phyloP scores from a whole-genome alignment of 176 grass and related monocot genomes.

The Pharus latifolius region DNA sequence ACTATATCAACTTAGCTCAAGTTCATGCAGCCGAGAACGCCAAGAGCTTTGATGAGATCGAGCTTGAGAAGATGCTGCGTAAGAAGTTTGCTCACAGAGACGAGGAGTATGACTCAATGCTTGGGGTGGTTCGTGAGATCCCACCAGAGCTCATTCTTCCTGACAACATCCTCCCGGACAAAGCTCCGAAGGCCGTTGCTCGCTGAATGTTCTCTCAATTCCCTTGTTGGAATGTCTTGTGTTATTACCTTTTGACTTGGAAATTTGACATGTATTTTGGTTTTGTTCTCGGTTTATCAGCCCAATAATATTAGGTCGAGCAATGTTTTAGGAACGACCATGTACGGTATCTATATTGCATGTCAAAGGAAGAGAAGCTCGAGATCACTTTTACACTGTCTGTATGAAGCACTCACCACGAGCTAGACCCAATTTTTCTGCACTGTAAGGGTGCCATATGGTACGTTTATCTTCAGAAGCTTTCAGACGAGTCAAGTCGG shows the following conservation, averaged over 20 bases:
- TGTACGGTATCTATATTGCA: constrained; percentile 17
- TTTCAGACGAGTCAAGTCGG: no score
- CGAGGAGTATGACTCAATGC: constrained; percentile 87
- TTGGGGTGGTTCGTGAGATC: constrained; percentile 71
- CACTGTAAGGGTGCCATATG: no score
- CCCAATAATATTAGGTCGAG: constrained; percentile 81
- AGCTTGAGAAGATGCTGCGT: constrained; percentile 77
- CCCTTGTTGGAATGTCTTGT: background rate
- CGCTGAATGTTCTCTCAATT: constrained; percentile 8
- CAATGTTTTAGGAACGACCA: constrained; percentile 57
- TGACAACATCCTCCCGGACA: constrained; percentile 63
- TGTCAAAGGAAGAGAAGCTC: constrained; percentile 14
- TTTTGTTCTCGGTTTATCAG: constrained; percentile 24
- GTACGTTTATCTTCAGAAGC: no score
- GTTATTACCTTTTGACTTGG: constrained; percentile 26
- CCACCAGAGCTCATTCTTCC: constrained; percentile 73
- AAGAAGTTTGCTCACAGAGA: constrained; percentile 75
- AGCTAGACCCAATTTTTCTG: background rate
- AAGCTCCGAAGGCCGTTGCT: constrained; percentile 42
- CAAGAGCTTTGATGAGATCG: constrained; percentile 85
- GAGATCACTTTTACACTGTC: background rate
- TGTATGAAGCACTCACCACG: background rate
- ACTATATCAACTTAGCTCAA: constrained; percentile 79
- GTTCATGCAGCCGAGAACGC: constrained; percentile 87
- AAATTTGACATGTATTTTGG: constrained; percentile 29